Conservation (phyloP, 2,329 filamentous ascomycete genomes). For the Lizonia empirigonia region DNA sequence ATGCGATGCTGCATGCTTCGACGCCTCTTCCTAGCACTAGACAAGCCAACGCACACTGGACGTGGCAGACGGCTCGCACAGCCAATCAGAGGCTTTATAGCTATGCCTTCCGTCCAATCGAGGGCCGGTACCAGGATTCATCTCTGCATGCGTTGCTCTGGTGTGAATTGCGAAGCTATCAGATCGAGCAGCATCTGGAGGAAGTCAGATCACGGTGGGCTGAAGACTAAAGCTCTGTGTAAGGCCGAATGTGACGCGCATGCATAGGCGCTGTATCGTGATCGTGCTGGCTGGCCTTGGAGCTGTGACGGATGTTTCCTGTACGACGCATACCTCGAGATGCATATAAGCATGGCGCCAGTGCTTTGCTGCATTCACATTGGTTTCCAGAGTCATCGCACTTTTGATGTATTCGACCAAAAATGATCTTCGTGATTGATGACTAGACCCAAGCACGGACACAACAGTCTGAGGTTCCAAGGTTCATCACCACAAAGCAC, state of each 20-base stretch:
- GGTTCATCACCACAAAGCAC: slow-evolving; percentile 17
- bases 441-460: slow-evolving; percentile 1
- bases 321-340: slow-evolving; percentile 34
- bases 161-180: neutral
- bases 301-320: slow-evolving; percentile 13
- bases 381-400: neutral
- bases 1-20: slow-evolving; percentile 30
- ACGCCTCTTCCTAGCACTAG: slow-evolving; percentile 17
- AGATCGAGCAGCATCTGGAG: slow-evolving; percentile 6
- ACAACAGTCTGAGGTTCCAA: neutral
- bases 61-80: slow-evolving; percentile 9
- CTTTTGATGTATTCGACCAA: neutral
- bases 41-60: slow-evolving; percentile 42
- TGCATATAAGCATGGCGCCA: slow-evolving; percentile 35
- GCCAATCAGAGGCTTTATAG: slow-evolving; percentile 27
- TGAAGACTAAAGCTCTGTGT: slow-evolving; percentile 4
- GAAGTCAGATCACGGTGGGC: slow-evolving; percentile 1
- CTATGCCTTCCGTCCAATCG: slow-evolving; percentile 4
- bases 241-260: slow-evolving; percentile 10
- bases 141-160: slow-evolving; percentile 1
- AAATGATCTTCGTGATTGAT: neutral
- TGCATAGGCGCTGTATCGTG: slow-evolving; percentile 16
- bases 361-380: slow-evolving; percentile 1
- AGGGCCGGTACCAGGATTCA: neutral
- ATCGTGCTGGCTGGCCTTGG: slow-evolving; percentile 5